Percentiles rank a stretch among this genome's conserved stretches.
phyloP scores from a whole-genome alignment of 352 stramenopile species.

The Phytophthora pseudosyringae region DNA sequence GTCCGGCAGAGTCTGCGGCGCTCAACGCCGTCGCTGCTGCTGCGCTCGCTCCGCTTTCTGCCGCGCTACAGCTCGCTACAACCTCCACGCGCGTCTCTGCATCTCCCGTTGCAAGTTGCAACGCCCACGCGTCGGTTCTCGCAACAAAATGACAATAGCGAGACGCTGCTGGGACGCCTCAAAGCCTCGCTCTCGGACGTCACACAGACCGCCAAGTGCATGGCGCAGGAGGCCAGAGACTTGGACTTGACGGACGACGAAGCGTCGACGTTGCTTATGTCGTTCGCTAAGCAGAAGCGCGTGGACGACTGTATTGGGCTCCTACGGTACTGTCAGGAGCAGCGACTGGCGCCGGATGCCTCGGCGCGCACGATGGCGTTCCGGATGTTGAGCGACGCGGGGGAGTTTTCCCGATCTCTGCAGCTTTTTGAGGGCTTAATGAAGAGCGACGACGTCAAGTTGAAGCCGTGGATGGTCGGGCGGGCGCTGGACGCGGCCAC shows the following conservation, averaged over 20 bases:
- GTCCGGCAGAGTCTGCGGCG: background rate
- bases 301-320: background rate
- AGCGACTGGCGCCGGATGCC: background rate
- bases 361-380: background rate
- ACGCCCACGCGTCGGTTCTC: background rate
- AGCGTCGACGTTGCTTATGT: background rate
- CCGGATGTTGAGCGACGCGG: background rate
- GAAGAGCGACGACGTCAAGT: background rate
- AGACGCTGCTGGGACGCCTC: background rate
- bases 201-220: background rate
- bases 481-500: constrained; percentile 10
- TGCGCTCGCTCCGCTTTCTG: background rate
- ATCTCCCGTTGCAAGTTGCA: background rate
- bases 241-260: background rate
- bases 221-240: background rate
- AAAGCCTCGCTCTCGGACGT: constrained; percentile 1
- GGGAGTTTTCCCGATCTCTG: background rate
- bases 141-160: constrained; percentile 2
- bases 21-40: background rate
- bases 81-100: background rate
- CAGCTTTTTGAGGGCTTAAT: background rate
- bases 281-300: background rate
- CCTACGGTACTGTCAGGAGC: background rate
- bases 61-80: background rate
- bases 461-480: constrained; percentile 24